Evolutionary conservation across 2,329 filamentous ascomycete species (phyloP).

Genomic region (Diplodia seriata): DNA sequence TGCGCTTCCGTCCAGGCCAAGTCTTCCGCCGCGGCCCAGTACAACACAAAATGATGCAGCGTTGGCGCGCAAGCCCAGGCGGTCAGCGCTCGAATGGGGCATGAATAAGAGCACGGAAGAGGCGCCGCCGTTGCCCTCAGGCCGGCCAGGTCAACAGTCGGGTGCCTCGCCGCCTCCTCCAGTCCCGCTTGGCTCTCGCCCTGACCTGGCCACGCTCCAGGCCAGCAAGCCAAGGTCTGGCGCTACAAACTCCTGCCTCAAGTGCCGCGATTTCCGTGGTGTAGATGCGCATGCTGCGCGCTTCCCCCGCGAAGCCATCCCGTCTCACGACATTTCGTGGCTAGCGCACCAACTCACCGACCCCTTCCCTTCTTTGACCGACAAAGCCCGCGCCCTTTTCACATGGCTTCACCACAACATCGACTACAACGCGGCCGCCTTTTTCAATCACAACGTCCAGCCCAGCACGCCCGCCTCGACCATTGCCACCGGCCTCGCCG

Average conservation of each 20-base stretch:
- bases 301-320: conserved; percentile 75
- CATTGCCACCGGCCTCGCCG: conserved; percentile 78
- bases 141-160: conserved; percentile 20
- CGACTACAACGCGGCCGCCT: conserved; percentile 78
- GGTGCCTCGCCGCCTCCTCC: conserved; percentile 54
- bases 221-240: conserved; percentile 50
- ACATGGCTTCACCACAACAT: conserved; percentile 97
- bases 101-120: conserved; percentile 51
- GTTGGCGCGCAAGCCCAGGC: conserved; percentile 46
- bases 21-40: conserved; percentile 38
- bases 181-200: conserved; percentile 61
- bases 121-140: conserved; percentile 41
- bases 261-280: conserved; percentile 85
- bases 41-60: conserved; percentile 35
- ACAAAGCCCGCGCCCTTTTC: conserved; percentile 92
- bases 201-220: conserved; percentile 64
- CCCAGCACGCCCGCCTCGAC: conserved; percentile 74
- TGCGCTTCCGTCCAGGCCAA: conserved; percentile 41
- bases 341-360: conserved; percentile 79
- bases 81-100: conserved; percentile 56
- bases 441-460: conserved; percentile 75
- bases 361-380: conserved; percentile 80
- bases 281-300: conserved; percentile 80
- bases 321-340: conserved; percentile 71
- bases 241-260: conserved; percentile 63